Conservation (phyloP, 1,284 basidiomycete genomes). For the Bondarzewia mesenterica region DNA sequence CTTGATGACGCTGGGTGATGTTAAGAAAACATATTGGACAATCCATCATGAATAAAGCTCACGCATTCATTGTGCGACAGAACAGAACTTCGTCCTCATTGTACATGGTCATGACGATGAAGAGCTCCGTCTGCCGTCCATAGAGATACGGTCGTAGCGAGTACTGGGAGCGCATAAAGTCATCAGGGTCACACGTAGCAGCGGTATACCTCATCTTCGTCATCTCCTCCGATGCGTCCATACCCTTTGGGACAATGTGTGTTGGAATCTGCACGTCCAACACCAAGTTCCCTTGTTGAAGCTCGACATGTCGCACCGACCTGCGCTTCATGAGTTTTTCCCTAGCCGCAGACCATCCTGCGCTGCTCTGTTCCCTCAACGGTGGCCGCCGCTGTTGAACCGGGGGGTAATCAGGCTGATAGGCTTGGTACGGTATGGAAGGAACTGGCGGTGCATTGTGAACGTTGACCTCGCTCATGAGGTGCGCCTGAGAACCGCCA, state of each 20-base stretch:
- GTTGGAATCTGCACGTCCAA: conserved; percentile 76
- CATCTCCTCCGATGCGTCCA: conserved; percentile 65
- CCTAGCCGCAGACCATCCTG: conserved; percentile 60
- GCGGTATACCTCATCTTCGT: conserved; percentile 86
- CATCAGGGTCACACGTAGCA: conserved; percentile 91
- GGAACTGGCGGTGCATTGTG: conserved; percentile 44
- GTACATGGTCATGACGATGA: conserved; percentile 96
- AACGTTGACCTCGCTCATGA: conserved; percentile 44
- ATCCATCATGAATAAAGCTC: conserved; percentile 22
- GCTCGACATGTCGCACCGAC: conserved; percentile 73
- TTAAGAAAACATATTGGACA: conserved; percentile 5
- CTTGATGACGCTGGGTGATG: conserved; percentile 67
- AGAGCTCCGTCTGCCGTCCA: conserved; percentile 83
- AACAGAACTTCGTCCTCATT: conserved; percentile 92
- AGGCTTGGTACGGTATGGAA: conserved; percentile 30
- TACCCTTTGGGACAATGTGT: conserved; percentile 64
- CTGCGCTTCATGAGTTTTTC: conserved; percentile 74
- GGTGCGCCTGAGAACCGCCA: conserved; percentile 62
- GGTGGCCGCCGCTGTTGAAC: conserved; percentile 33
- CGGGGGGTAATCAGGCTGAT: conserved; percentile 53
- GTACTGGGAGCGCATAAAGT: conserved; percentile 73
- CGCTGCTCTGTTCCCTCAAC: conserved; percentile 37
- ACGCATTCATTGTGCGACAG: conserved; percentile 82
- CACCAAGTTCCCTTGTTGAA: conserved; percentile 78
- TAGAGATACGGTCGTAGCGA: conserved; percentile 80